These are phyloP conservation scores for Diaporthe sp. DNA, from an alignment of 2,329 filamentous ascomycete species.

Conservation along the genomic window DNA sequence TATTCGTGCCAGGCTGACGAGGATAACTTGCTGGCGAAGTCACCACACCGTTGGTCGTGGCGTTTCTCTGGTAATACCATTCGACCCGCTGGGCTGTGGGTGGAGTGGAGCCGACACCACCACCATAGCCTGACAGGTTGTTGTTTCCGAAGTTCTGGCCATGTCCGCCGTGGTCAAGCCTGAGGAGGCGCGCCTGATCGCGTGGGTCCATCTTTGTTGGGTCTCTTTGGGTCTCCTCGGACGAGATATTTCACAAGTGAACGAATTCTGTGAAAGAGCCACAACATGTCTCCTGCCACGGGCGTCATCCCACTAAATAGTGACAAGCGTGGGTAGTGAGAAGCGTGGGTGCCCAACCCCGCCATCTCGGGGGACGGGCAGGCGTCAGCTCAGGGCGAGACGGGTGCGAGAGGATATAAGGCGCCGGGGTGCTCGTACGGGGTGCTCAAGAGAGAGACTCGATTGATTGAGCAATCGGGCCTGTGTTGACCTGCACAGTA, in stretches of 20 bases:
- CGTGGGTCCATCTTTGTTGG: neutral
- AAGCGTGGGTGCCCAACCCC: constrained; percentile 12
- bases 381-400: neutral
- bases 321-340: neutral
- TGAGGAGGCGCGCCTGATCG: constrained; percentile 6
- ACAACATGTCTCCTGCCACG: neutral
- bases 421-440: neutral
- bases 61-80: neutral
- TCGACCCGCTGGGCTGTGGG: neutral
- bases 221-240: neutral
- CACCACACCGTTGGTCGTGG: neutral
- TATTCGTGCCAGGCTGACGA: neutral
- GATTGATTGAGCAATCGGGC: neutral
- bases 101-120: neutral
- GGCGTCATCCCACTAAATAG: constrained; percentile 20
- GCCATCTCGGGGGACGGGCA: neutral
- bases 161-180: neutral
- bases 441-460: neutral
- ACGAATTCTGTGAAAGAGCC: neutral
- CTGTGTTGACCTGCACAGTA: neutral
- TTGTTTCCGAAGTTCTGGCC: neutral
- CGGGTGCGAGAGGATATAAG: constrained; percentile 2
- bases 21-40: neutral
- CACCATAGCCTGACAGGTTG: neutral
- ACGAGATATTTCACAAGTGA: neutral